Base-by-base conservation (phyloP, 2,329 filamentous ascomycete genomes). In the Diaporthe nobilis region DNA sequence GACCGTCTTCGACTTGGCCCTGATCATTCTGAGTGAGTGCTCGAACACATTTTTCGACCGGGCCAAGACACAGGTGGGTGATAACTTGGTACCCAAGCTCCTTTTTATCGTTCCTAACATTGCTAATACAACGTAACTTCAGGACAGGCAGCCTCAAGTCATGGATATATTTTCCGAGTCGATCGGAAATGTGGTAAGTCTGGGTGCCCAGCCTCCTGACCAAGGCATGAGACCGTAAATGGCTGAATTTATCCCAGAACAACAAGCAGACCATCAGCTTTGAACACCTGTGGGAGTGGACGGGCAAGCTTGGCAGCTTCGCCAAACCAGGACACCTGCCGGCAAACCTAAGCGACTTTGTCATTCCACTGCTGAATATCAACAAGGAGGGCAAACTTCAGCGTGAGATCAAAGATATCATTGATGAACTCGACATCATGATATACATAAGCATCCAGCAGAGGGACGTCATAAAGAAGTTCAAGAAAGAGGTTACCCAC, bases 341-440 rank as follows among this genome's bases (percentile, higher is more conserved):
- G 2, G 37, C 31, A 15, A 37, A 55, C n/a, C 10, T 70, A 0
- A 70, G 31, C n/a, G 49, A 55, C 0, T 22, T 70, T 10, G 49
- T 70, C 75, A 13, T 78, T 77, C 7, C 78, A 77, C 79, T 85
- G 0, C 81, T 87, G 1, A 82, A 87, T 68, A 87, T 88, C 44
- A 84, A 83, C 2, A 81, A 82, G 0, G 86, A 88, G 74, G 85
- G 84, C 0, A 80, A 82, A 22, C 79, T 88, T 0, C 83, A 87
- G 42, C 78, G 81, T 0, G 87, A 88, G 71, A 84, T 86, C n/a
- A 85, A 87, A 60, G 86, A 88, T 57, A 86, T 88, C 31, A 79
- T 85, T 0, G 87, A 88, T 17, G 87, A 89, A 77, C 81, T 89
- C 0, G 84, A 85, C 10, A 88, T 88, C 65, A 87, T 88, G 80